Base-by-base conservation (phyloP, 129 eudicot genomes). In the Artemisia tridentata region DNA sequence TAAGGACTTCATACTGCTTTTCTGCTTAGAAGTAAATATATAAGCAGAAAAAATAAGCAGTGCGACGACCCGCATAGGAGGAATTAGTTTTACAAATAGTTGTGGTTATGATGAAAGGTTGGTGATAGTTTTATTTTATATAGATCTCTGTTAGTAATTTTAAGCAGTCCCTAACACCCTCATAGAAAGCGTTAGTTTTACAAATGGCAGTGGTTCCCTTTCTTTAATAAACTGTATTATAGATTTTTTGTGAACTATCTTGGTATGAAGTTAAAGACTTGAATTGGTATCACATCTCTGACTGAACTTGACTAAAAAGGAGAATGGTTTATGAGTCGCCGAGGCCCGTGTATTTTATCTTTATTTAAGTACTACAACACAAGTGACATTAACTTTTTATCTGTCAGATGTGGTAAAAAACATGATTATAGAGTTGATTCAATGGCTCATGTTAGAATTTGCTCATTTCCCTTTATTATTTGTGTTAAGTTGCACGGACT, bases 401-500 rank as follows among this genome's bases (percentile, higher is more conserved):
- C 64, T 65, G 50, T 27, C 16, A 75, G 46, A 67, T 75, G 68
- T 58, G 68, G 74, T 21, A 46, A 11, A 16, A 46, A 16, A 46
- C 7, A 11, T 38, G 75, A 4, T 16, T 48, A 34, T 14, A 49
- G 20, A 56, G 1, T 19, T 8, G 47, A 13, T 59, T 47, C 13
- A 20, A 11, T 20, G 8, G 62, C 19, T 69, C 29, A 29, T 45
- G 58, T 68, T 67, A 50, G 18, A 57, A 62, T 63, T 50, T 34
- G 23, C 66, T 43, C 19, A 63, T 29, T 49, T 63, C 69, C 11
- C 23, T 38, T 6, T 78, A 9, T 52, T 46, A 75, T 4, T 12
- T 31, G 70, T 72, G 31, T 76, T 74, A 86, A 93, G 98, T 75
- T 68, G 57, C 75, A 64, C 74, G 84, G 66, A 75, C 80, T 43